Evolutionary conservation across 305 asterid species (phyloP).

Genomic region (Caryopteris hybrid): DNA sequence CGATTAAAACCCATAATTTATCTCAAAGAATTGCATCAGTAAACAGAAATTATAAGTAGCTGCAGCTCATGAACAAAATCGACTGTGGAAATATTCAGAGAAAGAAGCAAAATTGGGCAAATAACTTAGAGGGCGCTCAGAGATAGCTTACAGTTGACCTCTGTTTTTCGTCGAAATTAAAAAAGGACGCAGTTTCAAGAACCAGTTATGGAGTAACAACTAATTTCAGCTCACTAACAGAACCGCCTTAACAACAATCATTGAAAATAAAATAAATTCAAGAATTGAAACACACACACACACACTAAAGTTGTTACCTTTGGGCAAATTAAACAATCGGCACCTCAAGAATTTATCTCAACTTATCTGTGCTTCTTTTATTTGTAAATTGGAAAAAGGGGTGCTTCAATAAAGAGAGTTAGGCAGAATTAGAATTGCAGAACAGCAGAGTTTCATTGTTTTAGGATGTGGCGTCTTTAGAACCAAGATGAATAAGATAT

Average conservation of each 20-base stretch:
- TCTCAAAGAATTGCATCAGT: not conserved
- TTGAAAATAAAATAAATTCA: not conserved
- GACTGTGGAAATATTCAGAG: too few relatives aligned
- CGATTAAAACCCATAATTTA: not conserved
- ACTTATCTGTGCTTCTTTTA: not conserved
- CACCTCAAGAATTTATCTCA: not conserved
- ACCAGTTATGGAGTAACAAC: too few relatives aligned
- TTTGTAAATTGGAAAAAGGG: not conserved
- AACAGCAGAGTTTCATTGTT: not conserved
- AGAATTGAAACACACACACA: not conserved
- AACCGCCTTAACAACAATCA: not conserved
- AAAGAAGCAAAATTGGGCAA: not conserved
- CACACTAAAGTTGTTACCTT: conserved; percentile 16
- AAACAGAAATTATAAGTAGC: not conserved
- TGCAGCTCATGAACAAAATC: conserved; percentile 1
- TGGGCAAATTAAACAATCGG: not conserved
- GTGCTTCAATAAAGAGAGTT: not conserved
- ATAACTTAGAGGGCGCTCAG: too few relatives aligned
- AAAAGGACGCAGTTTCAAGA: too few relatives aligned
- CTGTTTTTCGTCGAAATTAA: not conserved
- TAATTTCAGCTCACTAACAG: conserved; percentile 1
- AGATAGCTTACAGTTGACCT: not conserved
- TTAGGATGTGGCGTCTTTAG: conserved; percentile 19
- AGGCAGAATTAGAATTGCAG: not conserved
- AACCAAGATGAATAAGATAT: conserved; percentile 14